Evolutionary conservation across 768 basidiomycete species (phyloP).

Genomic region (Pulveroboletus sp.): DNA sequence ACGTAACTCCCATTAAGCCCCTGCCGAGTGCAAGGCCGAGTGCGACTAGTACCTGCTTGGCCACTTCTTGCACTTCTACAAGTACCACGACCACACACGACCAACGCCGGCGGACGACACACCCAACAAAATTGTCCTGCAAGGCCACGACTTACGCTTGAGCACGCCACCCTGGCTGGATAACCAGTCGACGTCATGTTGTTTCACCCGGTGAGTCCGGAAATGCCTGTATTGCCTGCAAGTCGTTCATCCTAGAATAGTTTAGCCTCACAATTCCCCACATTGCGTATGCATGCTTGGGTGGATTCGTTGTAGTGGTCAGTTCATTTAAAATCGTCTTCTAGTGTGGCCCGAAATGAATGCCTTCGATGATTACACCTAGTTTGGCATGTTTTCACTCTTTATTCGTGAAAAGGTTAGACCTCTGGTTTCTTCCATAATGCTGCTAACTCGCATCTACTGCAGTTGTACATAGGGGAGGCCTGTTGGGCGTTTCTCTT

Average conservation of each 20-base stretch:
- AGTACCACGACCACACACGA: not conserved
- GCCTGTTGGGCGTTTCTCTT: constrained; percentile 94
- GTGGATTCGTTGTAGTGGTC: constrained; percentile 77
- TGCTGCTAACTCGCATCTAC: constrained; percentile 9
- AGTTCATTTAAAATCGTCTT: constrained; percentile 22
- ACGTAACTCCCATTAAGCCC: constrained; percentile 16
- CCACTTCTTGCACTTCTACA: not conserved
- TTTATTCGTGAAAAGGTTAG: constrained; percentile 81
- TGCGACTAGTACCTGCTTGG: too few relatives aligned
- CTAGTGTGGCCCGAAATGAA: not conserved
- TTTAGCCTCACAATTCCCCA: constrained; percentile 61
- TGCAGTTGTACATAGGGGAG: constrained; percentile 87
- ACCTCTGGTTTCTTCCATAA: not conserved
- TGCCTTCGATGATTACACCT: not conserved
- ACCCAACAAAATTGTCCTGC: not conserved
- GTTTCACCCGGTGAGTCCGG: constrained; percentile 48
- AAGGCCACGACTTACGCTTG: constrained; percentile 2
- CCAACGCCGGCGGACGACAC: not conserved
- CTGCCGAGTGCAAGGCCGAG: not conserved
- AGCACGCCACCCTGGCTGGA: not conserved
- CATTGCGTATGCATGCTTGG: constrained; percentile 73
- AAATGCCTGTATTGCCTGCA: too few relatives aligned
- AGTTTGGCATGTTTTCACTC: constrained; percentile 96
- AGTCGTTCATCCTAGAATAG: constrained; percentile 10
- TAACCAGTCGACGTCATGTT: constrained; percentile 37